A percentile compares a stretch with the other conserved stretches of the same genome.
phyloP scores from a whole-genome alignment of 352 stramenopile genomes.

The Plasmopara viticola region DNA sequence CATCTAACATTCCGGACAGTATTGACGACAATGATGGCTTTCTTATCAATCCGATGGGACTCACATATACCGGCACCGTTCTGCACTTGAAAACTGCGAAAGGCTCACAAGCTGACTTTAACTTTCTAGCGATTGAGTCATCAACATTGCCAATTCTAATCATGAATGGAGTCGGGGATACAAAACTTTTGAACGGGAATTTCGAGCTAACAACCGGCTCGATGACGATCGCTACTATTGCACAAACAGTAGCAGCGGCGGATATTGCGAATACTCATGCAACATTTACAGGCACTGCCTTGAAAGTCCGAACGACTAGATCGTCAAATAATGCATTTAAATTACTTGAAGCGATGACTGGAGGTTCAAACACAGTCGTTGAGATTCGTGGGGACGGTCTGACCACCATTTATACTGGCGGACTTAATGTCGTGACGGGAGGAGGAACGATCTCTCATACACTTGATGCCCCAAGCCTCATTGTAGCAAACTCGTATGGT shows the following conservation, averaged over 20 bases:
- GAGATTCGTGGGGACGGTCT: conserved; percentile 41
- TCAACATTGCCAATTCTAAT: too few species aligned
- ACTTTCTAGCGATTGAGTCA: too few species aligned
- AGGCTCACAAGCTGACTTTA: too few species aligned
- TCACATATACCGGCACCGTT: too few species aligned
- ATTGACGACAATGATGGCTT: too few species aligned
- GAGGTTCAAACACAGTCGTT: conserved; percentile 24
- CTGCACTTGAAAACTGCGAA: too few species aligned
- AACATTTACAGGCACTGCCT: conserved; percentile 26
- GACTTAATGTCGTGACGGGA: conserved; percentile 29
- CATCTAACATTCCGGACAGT: too few species aligned
- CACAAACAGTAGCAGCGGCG: conserved; percentile 10
- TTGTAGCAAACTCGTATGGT: too few species aligned
- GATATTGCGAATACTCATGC: conserved; percentile 35
- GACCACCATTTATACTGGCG: conserved; percentile 39
- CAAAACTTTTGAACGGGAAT: conserved; percentile 12
- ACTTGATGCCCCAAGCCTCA: not conserved
- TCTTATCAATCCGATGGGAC: too few species aligned
- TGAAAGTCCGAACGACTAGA: conserved; percentile 29
- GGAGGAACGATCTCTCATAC: conserved; percentile 37
- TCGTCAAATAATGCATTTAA: conserved; percentile 27
- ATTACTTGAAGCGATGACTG: conserved; percentile 35
- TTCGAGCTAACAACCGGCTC: conserved; percentile 48
- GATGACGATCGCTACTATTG: conserved; percentile 33
- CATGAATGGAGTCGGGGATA: too few species aligned